Base-by-base conservation (phyloP, 2,329 filamentous ascomycete species). In the Sporothrix brasiliensis region DNA sequence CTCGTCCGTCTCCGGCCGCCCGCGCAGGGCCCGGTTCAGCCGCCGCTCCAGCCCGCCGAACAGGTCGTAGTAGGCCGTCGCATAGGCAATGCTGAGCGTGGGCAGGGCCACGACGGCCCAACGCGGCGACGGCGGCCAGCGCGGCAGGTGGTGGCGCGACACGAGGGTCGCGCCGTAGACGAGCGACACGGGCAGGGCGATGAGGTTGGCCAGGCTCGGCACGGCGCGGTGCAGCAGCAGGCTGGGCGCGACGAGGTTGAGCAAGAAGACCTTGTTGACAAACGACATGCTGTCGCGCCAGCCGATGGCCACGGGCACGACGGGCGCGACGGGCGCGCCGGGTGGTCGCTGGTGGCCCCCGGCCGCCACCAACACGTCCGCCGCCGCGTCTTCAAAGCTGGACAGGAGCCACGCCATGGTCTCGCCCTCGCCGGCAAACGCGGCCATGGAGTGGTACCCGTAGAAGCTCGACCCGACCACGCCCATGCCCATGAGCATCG, bases 61-160 rank as follows among this genome's bases (percentile, higher is more conserved):
- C 30, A 87, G 75, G 66, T 81, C 79, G 72, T 80, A 79, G 75
- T 88, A 86, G 10, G 82, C 73, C 54, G 83, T 76, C 56, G 81
- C 75, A 72, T 83, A 84, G n/a, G 76, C 73, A 11, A 80, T 74
- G 70, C 79, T 80, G 63, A 81, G 65, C 44, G 75, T 82, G 0
- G 86, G 86, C 72, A 87, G 82, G 2, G 84, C 72, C 1, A 82
- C 79, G 67, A 87, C 77, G n/a, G 82, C 83, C 71, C 85, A 83
- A 52, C 82, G 80, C 0, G 85, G 83, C 0, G 85, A 84, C 0
- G 85, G 86, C 0, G 86, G 86, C 86, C 86, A 88, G 16, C 77
- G 75, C 24, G 84, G 78, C 63, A 83, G 79, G n/a, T 82, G 76
- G 53, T 85, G 79, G 56, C 82, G 79, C 68, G 83, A 79, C 49